phyloP scores from a whole-genome alignment of 2,329 filamentous ascomycete species.

The Passalora sequoiae region DNA sequence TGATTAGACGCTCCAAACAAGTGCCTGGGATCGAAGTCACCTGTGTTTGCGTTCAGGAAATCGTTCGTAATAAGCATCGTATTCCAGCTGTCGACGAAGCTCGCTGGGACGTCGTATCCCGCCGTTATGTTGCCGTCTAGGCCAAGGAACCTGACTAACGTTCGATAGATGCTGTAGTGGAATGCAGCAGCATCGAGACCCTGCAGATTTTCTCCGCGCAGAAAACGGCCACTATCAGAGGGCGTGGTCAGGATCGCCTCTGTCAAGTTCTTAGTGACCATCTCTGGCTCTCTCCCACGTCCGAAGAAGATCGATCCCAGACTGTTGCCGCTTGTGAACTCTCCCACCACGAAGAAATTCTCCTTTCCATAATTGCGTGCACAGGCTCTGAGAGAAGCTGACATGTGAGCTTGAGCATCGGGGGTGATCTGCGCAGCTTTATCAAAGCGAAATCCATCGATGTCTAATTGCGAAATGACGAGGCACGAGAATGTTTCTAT shows the following conservation, averaged over 20 bases:
- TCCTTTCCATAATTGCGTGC: constrained; percentile 53
- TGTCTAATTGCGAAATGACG: constrained; percentile 54
- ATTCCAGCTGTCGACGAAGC: constrained; percentile 52
- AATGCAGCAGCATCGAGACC: constrained; percentile 58
- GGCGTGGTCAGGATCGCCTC: constrained; percentile 45
- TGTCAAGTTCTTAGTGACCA: constrained; percentile 44
- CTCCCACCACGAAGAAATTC: constrained; percentile 59
- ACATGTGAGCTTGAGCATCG: constrained; percentile 55
- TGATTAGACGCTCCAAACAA: constrained; percentile 60
- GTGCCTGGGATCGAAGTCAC: constrained; percentile 57
- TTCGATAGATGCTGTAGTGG: constrained; percentile 57
- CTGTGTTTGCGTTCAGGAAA: constrained; percentile 54
- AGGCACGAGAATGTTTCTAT: constrained; percentile 58
- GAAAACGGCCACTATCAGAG: constrained; percentile 45
- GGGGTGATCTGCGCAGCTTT: constrained; percentile 59
- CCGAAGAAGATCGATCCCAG: constrained; percentile 57
- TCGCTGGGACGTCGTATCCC: constrained; percentile 48
- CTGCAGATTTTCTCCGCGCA: constrained; percentile 48
- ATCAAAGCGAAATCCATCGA: constrained; percentile 61
- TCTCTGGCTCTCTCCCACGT: constrained; percentile 54
- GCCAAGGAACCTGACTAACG: constrained; percentile 54
- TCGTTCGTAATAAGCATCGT: constrained; percentile 54
- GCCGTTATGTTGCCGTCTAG: constrained; percentile 52
- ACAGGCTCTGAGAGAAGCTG: constrained; percentile 51
- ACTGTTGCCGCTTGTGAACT: constrained; percentile 56